These are phyloP conservation scores for Panicum miliaceum DNA, from an alignment of 176 grass and related monocot species.

Conservation along the genomic window DNA sequence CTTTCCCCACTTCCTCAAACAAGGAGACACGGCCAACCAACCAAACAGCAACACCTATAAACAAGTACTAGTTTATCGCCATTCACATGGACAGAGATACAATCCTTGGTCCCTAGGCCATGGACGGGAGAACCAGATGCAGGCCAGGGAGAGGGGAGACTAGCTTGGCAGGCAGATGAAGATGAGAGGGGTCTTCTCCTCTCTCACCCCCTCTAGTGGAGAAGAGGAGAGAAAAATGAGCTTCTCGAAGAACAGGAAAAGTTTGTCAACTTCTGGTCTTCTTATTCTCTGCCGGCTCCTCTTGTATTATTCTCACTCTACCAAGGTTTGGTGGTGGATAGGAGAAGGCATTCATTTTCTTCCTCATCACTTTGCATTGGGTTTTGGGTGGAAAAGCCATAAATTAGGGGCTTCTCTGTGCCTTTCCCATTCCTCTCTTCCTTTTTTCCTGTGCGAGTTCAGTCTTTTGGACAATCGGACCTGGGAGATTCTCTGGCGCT, in stretches of 20 bases:
- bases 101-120: conserved; percentile 21
- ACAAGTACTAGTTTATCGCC: conserved; percentile 47
- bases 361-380: conserved; percentile 45
- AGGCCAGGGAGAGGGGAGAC: background rate
- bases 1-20: conserved; percentile 53
- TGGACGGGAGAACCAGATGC: conserved; percentile 35
- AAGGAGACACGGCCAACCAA: conserved; percentile 51
- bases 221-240: conserved; percentile 46
- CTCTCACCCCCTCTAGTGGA: background rate
- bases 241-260: conserved; percentile 74
- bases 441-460: conserved; percentile 22
- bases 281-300: conserved; percentile 45
- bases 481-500: conserved; percentile 42
- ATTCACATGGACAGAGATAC: conserved; percentile 41
- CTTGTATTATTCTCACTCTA: conserved; percentile 33
- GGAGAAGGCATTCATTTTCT: conserved; percentile 40
- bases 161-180: conserved; percentile 2
- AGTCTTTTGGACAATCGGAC: conserved; percentile 55
- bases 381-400: conserved; percentile 46
- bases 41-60: conserved; percentile 39
- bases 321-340: conserved; percentile 35
- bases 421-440: conserved; percentile 34
- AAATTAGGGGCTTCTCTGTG: conserved; percentile 48
- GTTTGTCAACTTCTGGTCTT: conserved; percentile 68
- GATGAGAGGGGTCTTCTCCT: conserved; percentile 21